Evolutionary conservation across 768 basidiomycete genomes (phyloP), one percentile per base, ranked within the genome.

Genomic region (Collybia sordida): DNA sequence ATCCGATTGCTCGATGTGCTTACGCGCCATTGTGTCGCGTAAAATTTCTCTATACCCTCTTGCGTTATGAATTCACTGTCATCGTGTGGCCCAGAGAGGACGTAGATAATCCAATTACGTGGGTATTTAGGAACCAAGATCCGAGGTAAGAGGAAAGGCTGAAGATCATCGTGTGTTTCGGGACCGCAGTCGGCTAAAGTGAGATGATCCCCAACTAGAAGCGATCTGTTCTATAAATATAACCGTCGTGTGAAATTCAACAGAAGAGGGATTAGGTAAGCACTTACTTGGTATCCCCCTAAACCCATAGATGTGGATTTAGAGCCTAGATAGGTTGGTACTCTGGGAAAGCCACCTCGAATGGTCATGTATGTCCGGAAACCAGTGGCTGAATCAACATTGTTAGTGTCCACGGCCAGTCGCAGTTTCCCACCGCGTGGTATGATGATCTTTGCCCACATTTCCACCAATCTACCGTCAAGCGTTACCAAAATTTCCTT

Each of bases 221-320:
- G 64, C 0, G 79, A 63, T 31, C 84, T 73, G 0, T 82, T 83
- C 78, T 83, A 51, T n/a, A 14, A 31, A 24, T 36, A 45, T 6
- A 45, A 45, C 9, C 43, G 56, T 14, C 22, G 31, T 31, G 31
- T 7, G 25, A 27, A 27, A 27, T 27, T 27, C 14, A 14, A 36
- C 19, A 35, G n/a, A 19, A 11, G 17, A 12, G 21, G n/a, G 36
- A 24, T 28, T 22, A 52, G 21, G 36, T 15, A 35, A 50, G 6
- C 12, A 48, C 67, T 42, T 38, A 74, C 81, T 63, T 82, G 83
- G 59, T 80, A 83, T 2, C 83, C 81, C 37, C 83, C 83, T 9
- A 83, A 55, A 12, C 81, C 78, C 72, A 83, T 73, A 1, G 80
- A 83, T 18, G 85, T 84, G 4, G 82, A 80, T 64, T 86, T 87